Evolutionary conservation across 73 alveolate species (phyloP).

Genomic region (Paramecium sonneborni): DNA sequence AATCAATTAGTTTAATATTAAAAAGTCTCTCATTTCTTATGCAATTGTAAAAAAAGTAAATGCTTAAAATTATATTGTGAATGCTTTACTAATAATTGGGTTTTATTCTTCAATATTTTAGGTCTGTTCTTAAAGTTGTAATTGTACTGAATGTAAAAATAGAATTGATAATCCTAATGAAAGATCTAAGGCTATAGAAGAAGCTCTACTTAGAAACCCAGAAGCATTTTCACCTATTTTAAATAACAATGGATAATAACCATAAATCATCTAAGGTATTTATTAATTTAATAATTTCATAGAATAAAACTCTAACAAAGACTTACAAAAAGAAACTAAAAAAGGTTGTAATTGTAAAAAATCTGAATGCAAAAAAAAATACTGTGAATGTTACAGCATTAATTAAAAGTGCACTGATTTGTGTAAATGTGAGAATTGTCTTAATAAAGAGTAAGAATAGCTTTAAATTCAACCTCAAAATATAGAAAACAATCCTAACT

Average conservation of each 20-base stretch:
- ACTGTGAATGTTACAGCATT: slow-evolving; percentile 73
- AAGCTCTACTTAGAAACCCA: slow-evolving; percentile 52
- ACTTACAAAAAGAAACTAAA: neutral
- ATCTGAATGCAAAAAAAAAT: slow-evolving; percentile 75
- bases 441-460: neutral
- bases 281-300: neutral
- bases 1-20: neutral
- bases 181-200: slow-evolving; percentile 57
- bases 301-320: neutral
- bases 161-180: slow-evolving; percentile 41
- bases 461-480: neutral
- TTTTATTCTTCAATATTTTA: neutral
- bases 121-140: slow-evolving; percentile 51
- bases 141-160: slow-evolving; percentile 59
- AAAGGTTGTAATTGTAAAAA: slow-evolving; percentile 76
- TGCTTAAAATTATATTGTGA: slow-evolving; percentile 59
- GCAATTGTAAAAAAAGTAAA: slow-evolving; percentile 60
- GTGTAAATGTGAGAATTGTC: slow-evolving; percentile 62
- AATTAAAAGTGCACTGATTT: slow-evolving; percentile 65
- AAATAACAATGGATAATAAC: neutral
- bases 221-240: slow-evolving; percentile 12
- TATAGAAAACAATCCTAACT: neutral
- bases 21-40: neutral
- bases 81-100: slow-evolving; percentile 60
- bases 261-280: neutral